phyloP scores from a whole-genome alignment of 2,329 filamentous ascomycete genomes.

The Xylaria sp. region DNA sequence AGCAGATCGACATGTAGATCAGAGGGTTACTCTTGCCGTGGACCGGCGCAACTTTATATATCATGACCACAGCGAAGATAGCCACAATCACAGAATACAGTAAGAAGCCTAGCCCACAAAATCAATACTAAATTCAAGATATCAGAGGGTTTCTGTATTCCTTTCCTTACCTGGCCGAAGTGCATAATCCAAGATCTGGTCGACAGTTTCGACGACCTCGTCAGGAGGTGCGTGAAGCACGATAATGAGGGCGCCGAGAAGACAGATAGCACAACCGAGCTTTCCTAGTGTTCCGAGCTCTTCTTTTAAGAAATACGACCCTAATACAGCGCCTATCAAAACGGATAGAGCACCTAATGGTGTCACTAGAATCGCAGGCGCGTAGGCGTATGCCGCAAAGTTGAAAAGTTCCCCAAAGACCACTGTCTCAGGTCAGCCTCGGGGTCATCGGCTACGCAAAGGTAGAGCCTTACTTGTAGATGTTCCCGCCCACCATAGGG shows the following conservation, averaged over 20 bases:
- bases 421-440: conserved; percentile 64
- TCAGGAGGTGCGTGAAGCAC: conserved; percentile 97
- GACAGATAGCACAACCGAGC: conserved; percentile 93
- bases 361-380: conserved; percentile 97
- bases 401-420: conserved; percentile 94
- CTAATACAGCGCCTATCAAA: conserved; percentile 91
- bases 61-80: conserved; percentile 91
- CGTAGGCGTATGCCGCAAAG: conserved; percentile 97
- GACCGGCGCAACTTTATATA: conserved; percentile 89
- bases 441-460: conserved; percentile 26
- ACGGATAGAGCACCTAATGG: conserved; percentile 94
- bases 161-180: conserved; percentile 81
- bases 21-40: conserved; percentile 96
- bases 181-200: conserved; percentile 90
- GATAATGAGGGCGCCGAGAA: conserved; percentile 96
- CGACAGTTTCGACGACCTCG: conserved; percentile 88
- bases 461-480: conserved; percentile 73
- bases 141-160: conserved; percentile 2
- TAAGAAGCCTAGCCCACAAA: conserved; percentile 77
- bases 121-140: conserved; percentile 37
- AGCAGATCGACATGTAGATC: conserved; percentile 97
- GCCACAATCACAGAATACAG: conserved; percentile 84
- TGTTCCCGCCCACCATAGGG: conserved; percentile 98
- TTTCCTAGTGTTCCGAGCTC: conserved; percentile 90
- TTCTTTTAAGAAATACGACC: conserved; percentile 93